phyloP scores from a whole-genome alignment of 768 basidiomycete genomes.

The Dendrothele bispora region DNA sequence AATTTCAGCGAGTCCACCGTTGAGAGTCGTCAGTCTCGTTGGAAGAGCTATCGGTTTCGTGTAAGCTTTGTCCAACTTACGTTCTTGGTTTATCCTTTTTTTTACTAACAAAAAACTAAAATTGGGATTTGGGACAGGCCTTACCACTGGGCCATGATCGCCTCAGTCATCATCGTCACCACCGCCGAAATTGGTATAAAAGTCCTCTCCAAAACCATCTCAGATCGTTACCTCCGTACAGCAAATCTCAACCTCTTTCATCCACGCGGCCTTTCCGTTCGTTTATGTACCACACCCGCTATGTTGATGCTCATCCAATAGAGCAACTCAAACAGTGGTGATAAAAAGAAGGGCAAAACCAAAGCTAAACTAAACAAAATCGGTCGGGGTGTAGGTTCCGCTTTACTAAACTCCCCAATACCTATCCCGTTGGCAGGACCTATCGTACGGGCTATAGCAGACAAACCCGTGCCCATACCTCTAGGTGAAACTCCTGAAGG shows the following conservation, averaged over 20 bases:
- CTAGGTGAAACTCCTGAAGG: no score
- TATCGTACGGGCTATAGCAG: conserved; percentile 16
- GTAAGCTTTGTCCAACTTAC: conserved; percentile 10
- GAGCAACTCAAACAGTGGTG: background rate
- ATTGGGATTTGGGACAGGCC: conserved; percentile 8
- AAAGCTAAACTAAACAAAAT: conserved; percentile 12
- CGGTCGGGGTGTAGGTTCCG: conserved; percentile 15
- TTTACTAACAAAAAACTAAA: background rate
- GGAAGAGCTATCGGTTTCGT: conserved; percentile 21
- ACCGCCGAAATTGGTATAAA: conserved; percentile 15
- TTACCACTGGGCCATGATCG: conserved; percentile 23
- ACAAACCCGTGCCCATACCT: conserved; percentile 8
- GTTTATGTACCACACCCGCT: conserved; percentile 21
- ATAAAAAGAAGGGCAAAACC: background rate
- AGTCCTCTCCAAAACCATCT: conserved; percentile 21
- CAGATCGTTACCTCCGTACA: conserved; percentile 21
- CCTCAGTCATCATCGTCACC: conserved; percentile 13
- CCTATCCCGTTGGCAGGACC: conserved; percentile 4
- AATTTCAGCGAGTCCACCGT: conserved; percentile 23
- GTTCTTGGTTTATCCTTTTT: background rate
- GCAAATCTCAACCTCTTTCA: conserved; percentile 21
- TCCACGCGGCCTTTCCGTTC: conserved; percentile 22
- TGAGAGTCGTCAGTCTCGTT: conserved; percentile 18
- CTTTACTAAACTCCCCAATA: conserved; percentile 12
- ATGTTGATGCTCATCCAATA: conserved; percentile 15